Conservation (phyloP, 352 stramenopile genomes). For the Plasmopara muralis region DNA sequence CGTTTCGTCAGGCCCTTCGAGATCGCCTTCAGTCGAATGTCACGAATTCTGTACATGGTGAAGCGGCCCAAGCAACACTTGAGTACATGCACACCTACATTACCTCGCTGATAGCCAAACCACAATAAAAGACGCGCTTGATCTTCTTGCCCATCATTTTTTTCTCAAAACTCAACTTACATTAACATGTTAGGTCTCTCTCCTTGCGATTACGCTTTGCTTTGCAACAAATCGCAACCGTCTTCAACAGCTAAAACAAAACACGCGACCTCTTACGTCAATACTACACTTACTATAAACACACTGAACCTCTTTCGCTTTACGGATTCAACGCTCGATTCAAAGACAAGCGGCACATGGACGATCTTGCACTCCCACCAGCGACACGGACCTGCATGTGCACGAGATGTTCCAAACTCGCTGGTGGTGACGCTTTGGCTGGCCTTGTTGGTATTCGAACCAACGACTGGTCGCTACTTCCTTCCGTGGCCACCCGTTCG, state of each 20-base stretch:
- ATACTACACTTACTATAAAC: conserved; percentile 23
- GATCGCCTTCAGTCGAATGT: conserved; percentile 14
- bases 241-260: conserved; percentile 33
- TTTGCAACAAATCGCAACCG: no score
- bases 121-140: neutral
- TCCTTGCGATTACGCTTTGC: no score
- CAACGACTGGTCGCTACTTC: no score
- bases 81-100: conserved; percentile 26
- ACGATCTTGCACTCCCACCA: conserved; percentile 37
- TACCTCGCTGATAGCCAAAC: conserved; percentile 6
- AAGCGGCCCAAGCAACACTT: conserved; percentile 7
- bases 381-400: conserved; percentile 77
- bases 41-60: neutral
- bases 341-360: conserved; percentile 52
- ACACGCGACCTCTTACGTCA: conserved; percentile 30
- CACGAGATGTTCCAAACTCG: conserved; percentile 77
- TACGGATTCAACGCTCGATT: conserved; percentile 5
- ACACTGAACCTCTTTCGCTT: neutral
- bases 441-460: no score
- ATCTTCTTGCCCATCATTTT: no score
- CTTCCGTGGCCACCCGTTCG: conserved; percentile 8
- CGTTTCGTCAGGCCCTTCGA: conserved; percentile 36
- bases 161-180: no score
- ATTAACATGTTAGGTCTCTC: no score
- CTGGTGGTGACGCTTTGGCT: conserved; percentile 49